Evolutionary conservation across 495 filamentous ascomycete species (phyloP).

Genomic region (Terfezia boudieri): DNA sequence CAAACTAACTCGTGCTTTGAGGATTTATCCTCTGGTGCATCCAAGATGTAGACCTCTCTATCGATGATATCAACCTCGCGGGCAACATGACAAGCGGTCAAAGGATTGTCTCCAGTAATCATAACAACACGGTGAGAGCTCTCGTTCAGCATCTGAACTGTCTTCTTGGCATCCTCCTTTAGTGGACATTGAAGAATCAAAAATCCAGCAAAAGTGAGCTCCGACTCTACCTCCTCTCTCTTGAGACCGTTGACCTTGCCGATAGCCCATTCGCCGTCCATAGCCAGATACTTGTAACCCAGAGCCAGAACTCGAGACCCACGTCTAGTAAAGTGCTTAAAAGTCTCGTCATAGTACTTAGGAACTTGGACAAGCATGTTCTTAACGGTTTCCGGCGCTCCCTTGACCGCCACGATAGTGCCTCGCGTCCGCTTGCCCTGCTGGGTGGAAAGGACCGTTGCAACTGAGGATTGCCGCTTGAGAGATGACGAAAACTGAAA

Average conservation of each 20-base stretch:
- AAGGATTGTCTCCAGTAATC: conserved; percentile 97
- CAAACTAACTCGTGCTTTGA: conserved; percentile 66
- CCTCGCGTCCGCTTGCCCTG: conserved; percentile 49
- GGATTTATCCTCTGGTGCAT: conserved; percentile 77
- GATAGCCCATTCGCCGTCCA: conserved; percentile 57
- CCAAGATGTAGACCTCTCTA: conserved; percentile 79
- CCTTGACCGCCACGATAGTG: conserved; percentile 89
- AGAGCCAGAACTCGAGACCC: conserved; percentile 84
- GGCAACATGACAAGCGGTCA: conserved; percentile 91
- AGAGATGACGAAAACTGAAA: conserved; percentile 97
- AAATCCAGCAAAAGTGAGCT: conserved; percentile 79
- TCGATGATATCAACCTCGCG: conserved; percentile 95
- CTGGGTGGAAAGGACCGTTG: conserved; percentile 48
- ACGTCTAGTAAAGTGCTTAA: conserved; percentile 89
- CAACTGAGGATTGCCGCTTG: conserved; percentile 88
- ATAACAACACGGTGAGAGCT: conserved; percentile 96
- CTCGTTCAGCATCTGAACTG: conserved; percentile 94
- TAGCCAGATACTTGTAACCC: conserved; percentile 72
- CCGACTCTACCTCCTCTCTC: conserved; percentile 74
- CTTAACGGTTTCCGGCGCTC: conserved; percentile 86
- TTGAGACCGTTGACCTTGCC: conserved; percentile 75
- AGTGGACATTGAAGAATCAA: conserved; percentile 85
- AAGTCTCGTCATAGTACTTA: conserved; percentile 88
- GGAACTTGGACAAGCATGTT: conserved; percentile 73
- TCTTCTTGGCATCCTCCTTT: conserved; percentile 85